Evolutionary conservation across 225 moss, liverwort and hornwort genomes (phyloP).

Genomic region (Pleurozium schreberi): DNA sequence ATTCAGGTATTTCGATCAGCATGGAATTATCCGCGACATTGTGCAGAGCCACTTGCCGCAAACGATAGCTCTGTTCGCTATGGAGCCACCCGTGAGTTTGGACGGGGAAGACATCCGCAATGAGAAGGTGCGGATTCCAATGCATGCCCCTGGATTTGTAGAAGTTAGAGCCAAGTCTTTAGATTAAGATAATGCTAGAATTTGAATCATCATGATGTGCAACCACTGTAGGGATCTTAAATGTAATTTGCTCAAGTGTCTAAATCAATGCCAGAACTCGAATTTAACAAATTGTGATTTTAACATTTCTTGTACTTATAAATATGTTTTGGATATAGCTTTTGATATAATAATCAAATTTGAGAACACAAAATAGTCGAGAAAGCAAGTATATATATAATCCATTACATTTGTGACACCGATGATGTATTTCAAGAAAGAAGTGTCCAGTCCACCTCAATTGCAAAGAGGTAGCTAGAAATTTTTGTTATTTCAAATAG

Average conservation of each 20-base stretch:
- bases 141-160: neutral
- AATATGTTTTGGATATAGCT: neutral
- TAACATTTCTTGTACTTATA: neutral
- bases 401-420: neutral
- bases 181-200: neutral
- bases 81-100: slow-evolving; percentile 91
- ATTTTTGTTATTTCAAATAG: neutral
- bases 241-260: neutral
- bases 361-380: neutral
- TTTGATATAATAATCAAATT: neutral
- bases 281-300: neutral
- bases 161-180: neutral
- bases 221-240: too few species aligned
- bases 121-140: slow-evolving; percentile 54
- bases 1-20: slow-evolving; percentile 70
- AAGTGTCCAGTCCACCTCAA: neutral
- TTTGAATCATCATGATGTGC: neutral
- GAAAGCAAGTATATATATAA: neutral
- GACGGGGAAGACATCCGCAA: slow-evolving; percentile 90
- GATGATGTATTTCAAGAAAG: neutral
- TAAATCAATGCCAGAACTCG: neutral
- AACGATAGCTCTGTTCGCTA: slow-evolving; percentile 80
- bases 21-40: slow-evolving; percentile 87
- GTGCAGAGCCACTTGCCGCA: slow-evolving; percentile 84
- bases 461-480: neutral